Evolutionary conservation across 352 stramenopile genomes (phyloP).

Genomic region (Phytopythium chamaehyphon): DNA sequence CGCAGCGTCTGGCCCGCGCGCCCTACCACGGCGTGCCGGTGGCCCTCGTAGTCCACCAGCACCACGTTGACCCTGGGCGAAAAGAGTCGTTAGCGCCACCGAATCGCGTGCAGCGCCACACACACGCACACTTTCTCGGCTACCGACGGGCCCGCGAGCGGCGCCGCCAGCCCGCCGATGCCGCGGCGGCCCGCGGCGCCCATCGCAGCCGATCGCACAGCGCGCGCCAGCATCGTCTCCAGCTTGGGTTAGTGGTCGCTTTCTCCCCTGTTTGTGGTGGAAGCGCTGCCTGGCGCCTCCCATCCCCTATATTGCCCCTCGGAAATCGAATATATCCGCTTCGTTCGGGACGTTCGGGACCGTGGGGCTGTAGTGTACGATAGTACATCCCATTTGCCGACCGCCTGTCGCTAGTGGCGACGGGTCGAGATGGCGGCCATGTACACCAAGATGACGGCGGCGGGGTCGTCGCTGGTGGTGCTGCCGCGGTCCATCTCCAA

Average conservation of each 20-base stretch:
- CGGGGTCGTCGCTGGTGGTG: conserved; percentile 62
- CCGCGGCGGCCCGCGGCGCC: conserved; percentile 31
- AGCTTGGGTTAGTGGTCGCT: neutral
- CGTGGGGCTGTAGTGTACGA: too few species aligned
- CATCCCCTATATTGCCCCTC: too few species aligned
- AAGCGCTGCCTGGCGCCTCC: too few species aligned
- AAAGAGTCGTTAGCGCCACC: neutral
- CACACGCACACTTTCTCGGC: conserved; percentile 55
- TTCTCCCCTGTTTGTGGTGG: too few species aligned
- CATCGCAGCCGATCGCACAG: conserved; percentile 26
- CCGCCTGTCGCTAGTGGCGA: too few species aligned
- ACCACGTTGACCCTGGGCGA: conserved; percentile 83
- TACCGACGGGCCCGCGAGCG: conserved; percentile 33
- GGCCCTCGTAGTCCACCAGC: conserved; percentile 85
- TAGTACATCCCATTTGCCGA: too few species aligned
- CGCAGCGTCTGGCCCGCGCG: conserved; percentile 79
- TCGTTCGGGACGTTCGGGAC: too few species aligned
- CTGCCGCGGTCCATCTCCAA: conserved; percentile 77
- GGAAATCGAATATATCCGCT: too few species aligned
- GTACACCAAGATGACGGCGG: conserved; percentile 78
- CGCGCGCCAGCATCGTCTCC: conserved; percentile 41
- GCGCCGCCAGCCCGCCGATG: conserved; percentile 44
- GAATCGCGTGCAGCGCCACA: neutral
- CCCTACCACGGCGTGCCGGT: conserved; percentile 80
- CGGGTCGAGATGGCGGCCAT: conserved; percentile 51